A percentile compares a stretch with the other conserved stretches of the same genome.
These are phyloP conservation scores for Mycena filopes DNA, from an alignment of 768 basidiomycete species.

Conservation along the genomic window DNA sequence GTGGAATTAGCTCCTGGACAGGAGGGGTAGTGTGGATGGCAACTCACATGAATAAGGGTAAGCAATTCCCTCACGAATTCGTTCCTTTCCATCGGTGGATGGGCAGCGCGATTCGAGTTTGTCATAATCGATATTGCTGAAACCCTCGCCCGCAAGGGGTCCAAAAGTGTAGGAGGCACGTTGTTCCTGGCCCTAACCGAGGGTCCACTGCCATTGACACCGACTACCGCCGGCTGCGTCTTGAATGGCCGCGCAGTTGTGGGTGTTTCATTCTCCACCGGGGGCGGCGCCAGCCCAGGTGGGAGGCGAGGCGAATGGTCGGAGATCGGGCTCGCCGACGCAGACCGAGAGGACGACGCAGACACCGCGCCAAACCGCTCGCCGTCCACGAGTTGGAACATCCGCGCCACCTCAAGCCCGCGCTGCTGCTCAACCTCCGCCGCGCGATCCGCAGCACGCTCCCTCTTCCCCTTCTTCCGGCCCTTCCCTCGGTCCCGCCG, in stretches of 20 bases:
- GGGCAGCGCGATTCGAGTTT: too few relatives aligned
- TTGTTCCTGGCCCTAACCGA: not conserved
- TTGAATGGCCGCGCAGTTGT: slow-evolving; percentile 33
- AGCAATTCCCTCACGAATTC: slow-evolving; percentile 70
- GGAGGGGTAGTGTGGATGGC: not conserved
- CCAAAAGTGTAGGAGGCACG: not conserved
- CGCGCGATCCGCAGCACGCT: slow-evolving; percentile 52
- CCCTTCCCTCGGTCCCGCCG: slow-evolving; percentile 33
- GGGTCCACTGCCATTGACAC: not conserved
- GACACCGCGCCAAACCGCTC: not conserved
- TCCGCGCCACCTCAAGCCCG: slow-evolving; percentile 44
- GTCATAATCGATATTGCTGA: not conserved
- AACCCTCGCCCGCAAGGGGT: slow-evolving; percentile 1
- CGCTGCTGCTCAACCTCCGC: slow-evolving; percentile 50
- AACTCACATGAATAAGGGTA: slow-evolving; percentile 69
- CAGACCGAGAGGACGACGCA: slow-evolving; percentile 27
- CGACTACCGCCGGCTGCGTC: not conserved
- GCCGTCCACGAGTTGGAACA: slow-evolving; percentile 21
- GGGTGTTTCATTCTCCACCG: slow-evolving; percentile 42
- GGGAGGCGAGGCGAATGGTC: slow-evolving; percentile 29
- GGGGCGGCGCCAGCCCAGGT: not conserved
- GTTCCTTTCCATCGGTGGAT: slow-evolving; percentile 53
- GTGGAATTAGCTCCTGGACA: slow-evolving; percentile 15
- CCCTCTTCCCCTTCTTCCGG: slow-evolving; percentile 47
- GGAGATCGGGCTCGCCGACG: slow-evolving; percentile 47